These are phyloP conservation scores for Monosporozyma siamensis DNA, from an alignment of 805 yeast genomes.

Conservation along the genomic window DNA sequence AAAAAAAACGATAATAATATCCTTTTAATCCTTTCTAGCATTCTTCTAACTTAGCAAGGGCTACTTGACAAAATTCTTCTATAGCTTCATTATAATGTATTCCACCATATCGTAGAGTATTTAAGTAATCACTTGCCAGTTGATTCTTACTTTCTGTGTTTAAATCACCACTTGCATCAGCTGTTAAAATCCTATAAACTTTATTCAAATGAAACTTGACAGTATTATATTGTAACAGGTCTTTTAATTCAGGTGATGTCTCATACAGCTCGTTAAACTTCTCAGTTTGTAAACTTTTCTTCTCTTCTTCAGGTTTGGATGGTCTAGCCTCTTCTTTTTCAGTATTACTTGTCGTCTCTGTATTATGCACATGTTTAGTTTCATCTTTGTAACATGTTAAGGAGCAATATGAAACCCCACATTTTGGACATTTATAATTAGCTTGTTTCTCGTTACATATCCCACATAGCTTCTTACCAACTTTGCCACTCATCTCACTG, in stretches of 20 bases:
- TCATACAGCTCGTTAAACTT: constrained; percentile 29
- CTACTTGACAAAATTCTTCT: constrained; percentile 48
- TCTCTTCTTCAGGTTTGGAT: background rate
- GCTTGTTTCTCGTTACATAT: constrained; percentile 28
- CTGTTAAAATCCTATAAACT: constrained; percentile 37
- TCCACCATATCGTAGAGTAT: constrained; percentile 50
- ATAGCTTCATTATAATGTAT: constrained; percentile 50
- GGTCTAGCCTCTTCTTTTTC: background rate
- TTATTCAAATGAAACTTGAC: constrained; percentile 49
- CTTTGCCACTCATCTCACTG: too few relatives aligned
- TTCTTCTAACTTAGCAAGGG: constrained; percentile 8
- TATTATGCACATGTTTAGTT: constrained; percentile 27
- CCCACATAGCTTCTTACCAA: constrained; percentile 18
- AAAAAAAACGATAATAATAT: background rate
- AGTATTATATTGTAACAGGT: constrained; percentile 36
- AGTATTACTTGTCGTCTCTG: constrained; percentile 19
- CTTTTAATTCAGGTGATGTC: constrained; percentile 34
- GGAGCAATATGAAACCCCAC: constrained; percentile 44
- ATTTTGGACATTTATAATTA: constrained; percentile 43
- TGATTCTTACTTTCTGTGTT: constrained; percentile 34
- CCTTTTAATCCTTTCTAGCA: background rate
- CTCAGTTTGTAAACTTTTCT: constrained; percentile 4
- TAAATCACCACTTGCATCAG: constrained; percentile 18
- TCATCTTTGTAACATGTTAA: constrained; percentile 42
- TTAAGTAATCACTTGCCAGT: constrained; percentile 48